Percentiles rank a stretch among this genome's conserved stretches.
phyloP scores from a whole-genome alignment of 768 basidiomycete genomes.

The Auricularia sp. region DNA sequence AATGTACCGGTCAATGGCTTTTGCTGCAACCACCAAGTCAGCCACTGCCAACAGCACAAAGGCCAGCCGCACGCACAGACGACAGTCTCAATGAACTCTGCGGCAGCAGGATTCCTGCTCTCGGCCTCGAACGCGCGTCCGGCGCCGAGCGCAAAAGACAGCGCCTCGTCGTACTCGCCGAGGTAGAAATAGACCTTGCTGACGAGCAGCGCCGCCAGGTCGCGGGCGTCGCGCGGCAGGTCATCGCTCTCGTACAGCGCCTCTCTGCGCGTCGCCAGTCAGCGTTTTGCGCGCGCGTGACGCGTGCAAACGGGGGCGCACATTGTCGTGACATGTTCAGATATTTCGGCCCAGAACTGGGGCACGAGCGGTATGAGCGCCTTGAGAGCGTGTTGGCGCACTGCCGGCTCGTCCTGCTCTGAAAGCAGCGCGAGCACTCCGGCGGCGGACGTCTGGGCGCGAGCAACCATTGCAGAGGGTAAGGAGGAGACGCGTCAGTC shows the following conservation, averaged over 20 bases:
- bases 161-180: slow-evolving; percentile 89
- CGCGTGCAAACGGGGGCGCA: slow-evolving; percentile 27
- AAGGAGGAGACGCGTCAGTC: slow-evolving; percentile 12
- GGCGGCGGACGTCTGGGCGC: slow-evolving; percentile 70
- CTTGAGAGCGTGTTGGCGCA: slow-evolving; percentile 87
- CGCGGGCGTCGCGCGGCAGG: slow-evolving; percentile 61
- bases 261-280: slow-evolving; percentile 48
- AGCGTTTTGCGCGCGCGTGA: neutral
- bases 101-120: slow-evolving; percentile 48
- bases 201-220: slow-evolving; percentile 83
- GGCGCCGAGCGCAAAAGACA: slow-evolving; percentile 89
- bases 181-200: slow-evolving; percentile 98
- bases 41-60: neutral
- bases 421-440: slow-evolving; percentile 87
- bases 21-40: slow-evolving; percentile 44
- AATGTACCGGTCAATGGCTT: slow-evolving; percentile 93
- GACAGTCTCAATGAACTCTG: slow-evolving; percentile 91
- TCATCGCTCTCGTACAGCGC: slow-evolving; percentile 77
- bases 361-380: slow-evolving; percentile 76
- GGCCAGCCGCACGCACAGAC: slow-evolving; percentile 54
- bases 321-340: slow-evolving; percentile 87
- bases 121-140: slow-evolving; percentile 78
- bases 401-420: slow-evolving; percentile 64
- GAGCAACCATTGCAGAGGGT: slow-evolving; percentile 46
- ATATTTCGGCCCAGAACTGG: slow-evolving; percentile 98